Conservation (phyloP, 306 rosid genomes). For the Luffa acutangula region DNA sequence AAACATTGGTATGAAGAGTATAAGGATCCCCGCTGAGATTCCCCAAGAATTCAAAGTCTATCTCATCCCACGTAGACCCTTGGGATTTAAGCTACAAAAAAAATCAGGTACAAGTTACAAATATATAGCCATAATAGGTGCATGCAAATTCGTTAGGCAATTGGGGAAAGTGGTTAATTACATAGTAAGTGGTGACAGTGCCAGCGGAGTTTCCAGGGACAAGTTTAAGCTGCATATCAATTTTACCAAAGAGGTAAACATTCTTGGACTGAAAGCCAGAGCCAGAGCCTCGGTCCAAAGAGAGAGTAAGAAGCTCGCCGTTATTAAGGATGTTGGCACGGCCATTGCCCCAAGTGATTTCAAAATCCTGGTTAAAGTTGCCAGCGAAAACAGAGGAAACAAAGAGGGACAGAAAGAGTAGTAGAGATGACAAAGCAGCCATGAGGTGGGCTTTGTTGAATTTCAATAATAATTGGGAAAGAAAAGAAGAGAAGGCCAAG, state of each 20-base stretch:
- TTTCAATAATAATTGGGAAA: neutral
- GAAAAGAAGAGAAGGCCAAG: neutral
- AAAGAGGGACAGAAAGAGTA: neutral
- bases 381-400: conserved; percentile 10
- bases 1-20: conserved; percentile 64
- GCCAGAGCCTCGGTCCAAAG: conserved; percentile 44
- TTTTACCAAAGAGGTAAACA: conserved; percentile 40
- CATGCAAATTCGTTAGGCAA: neutral
- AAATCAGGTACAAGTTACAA: too few relatives aligned
- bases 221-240: conserved; percentile 65
- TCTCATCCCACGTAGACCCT: conserved; percentile 62
- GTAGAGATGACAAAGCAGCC: neutral
- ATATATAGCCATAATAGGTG: neutral
- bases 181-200: conserved; percentile 65
- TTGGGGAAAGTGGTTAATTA: conserved; percentile 5
- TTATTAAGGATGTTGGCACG: conserved; percentile 37
- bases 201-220: conserved; percentile 64
- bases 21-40: conserved; percentile 74
- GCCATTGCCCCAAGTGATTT: conserved; percentile 48
- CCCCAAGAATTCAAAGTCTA: conserved; percentile 68
- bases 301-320: conserved; percentile 41
- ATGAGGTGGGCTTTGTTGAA: neutral
- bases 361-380: conserved; percentile 30
- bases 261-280: conserved; percentile 47
- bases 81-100: conserved; percentile 44